phyloP scores from a whole-genome alignment of 495 filamentous ascomycete species.

The Aspergillus diversus region DNA sequence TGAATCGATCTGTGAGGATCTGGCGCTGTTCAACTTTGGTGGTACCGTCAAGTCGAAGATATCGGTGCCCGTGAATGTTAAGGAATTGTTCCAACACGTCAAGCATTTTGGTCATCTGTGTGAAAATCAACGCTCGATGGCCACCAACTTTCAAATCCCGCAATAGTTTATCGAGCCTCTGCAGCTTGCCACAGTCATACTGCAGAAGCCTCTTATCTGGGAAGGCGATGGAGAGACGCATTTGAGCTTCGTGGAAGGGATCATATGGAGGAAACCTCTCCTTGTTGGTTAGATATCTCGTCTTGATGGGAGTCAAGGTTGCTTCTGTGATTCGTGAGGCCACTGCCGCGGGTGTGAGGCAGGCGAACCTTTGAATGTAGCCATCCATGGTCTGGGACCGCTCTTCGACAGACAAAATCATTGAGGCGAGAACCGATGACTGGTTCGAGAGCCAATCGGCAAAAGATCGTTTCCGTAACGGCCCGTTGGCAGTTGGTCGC shows the following conservation, averaged over 20 bases:
- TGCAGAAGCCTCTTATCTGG: constrained; percentile 94
- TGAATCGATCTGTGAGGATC: constrained; percentile 95
- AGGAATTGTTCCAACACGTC: constrained; percentile 98
- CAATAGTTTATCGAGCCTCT: constrained; percentile 84
- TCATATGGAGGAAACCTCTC: constrained; percentile 66
- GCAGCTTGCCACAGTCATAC: constrained; percentile 97
- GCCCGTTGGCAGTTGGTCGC: constrained; percentile 43
- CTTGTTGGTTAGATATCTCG: constrained; percentile 51
- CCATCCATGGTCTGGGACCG: constrained; percentile 70
- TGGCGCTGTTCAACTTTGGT: constrained; percentile 96
- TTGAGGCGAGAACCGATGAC: constrained; percentile 67
- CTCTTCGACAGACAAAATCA: constrained; percentile 74
- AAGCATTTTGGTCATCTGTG: constrained; percentile 98
- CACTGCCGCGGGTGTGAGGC: constrained; percentile 85
- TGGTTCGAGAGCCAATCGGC: constrained; percentile 76
- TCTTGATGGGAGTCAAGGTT: constrained; percentile 66
- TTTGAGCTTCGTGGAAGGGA: constrained; percentile 91
- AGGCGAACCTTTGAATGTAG: constrained; percentile 84
- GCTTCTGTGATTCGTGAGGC: constrained; percentile 75
- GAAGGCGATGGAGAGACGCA: constrained; percentile 93
- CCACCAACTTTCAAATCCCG: constrained; percentile 86
- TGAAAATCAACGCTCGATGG: constrained; percentile 95
- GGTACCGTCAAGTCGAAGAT: constrained; percentile 90
- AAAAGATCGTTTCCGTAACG: constrained; percentile 44
- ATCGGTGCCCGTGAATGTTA: constrained; percentile 97